phyloP scores from a whole-genome alignment of 768 basidiomycete species.

The Scleroderma citrinum region DNA sequence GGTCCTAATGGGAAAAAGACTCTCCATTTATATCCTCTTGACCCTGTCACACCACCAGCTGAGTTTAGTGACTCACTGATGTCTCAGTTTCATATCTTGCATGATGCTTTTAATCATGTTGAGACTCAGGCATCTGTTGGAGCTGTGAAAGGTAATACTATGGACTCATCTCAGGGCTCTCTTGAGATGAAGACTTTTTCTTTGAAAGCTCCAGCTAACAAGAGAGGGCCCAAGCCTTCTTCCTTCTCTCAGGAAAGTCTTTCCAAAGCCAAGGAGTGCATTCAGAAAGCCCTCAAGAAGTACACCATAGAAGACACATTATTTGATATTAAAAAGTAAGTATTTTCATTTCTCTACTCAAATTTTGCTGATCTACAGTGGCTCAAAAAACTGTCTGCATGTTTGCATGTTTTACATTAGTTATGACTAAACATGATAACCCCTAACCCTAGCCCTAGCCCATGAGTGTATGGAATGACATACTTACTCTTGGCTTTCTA shows the following conservation, averaged over 20 bases:
- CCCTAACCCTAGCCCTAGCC: too few relatives aligned
- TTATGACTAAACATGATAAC: too few relatives aligned
- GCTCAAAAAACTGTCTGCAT: too few relatives aligned
- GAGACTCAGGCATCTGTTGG: background rate
- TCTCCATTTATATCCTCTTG: slow-evolving; percentile 10
- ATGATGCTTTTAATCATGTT: background rate
- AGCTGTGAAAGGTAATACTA: background rate
- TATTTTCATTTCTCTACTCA: background rate
- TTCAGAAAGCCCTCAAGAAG: background rate
- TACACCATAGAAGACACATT: background rate
- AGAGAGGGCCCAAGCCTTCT: background rate
- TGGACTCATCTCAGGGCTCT: background rate
- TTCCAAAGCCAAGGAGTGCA: too few relatives aligned
- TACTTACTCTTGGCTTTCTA: too few relatives aligned
- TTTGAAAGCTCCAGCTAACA: background rate
- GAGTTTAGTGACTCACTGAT: background rate
- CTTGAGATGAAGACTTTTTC: background rate
- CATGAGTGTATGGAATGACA: too few relatives aligned
- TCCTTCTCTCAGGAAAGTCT: background rate
- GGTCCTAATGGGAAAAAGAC: slow-evolving; percentile 19
- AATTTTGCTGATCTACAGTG: too few relatives aligned
- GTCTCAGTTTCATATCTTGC: slow-evolving; percentile 36
- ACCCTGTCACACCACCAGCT: background rate
- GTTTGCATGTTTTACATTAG: too few relatives aligned
- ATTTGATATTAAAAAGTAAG: background rate